Base-by-base conservation (phyloP, 352 stramenopile species). In the Phytophthora aleatoria region DNA sequence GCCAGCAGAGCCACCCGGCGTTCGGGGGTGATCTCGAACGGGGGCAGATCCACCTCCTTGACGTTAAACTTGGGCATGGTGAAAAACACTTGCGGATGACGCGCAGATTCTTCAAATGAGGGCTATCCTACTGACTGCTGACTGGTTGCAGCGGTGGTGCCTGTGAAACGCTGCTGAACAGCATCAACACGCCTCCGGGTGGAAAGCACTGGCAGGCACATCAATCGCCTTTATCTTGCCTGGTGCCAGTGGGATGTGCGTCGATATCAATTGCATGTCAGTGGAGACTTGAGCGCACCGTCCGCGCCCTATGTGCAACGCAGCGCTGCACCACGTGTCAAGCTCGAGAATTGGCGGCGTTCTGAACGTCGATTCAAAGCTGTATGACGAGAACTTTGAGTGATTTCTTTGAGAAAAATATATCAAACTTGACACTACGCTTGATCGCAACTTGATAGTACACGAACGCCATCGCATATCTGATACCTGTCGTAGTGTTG, bases 31-130 rank as follows among this genome's bases (percentile, higher is more conserved):
- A 81, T 65, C 35, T 52, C 24, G 42, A 79, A 63, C 26, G 48
- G 43, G 20, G 71, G 67, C 13, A 79, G 49, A 4, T 57, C 52
- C 45, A 69, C 71, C 5, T 76, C 63, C 27, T 68, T 64, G 5
- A 71, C 59, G 53, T 81, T 75, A 69, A 78, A 77, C 64, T 71
- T 74, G 47, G 50, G 48, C 66, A 77, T 77, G 52, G 11, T 65
- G 4, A 41, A 43, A 26, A 38, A 7, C 39, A 53, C 59, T 62
- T 71, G 55, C 24, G 61, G 9, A 31, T 35, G 56, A 24, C 38
- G 50, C 10, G 39, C 20, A 38, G 27, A 43, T 71, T 74, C 50
- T 64, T 51, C 20, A 55, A 74, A 67, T 74, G 67, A 59, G 12
- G 36, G 38, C 31, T 52, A 30, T 15, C 12, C 28, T 45, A 41